Percentiles rank a stretch among this genome's conserved stretches.
These are phyloP conservation scores for Saitozyma sp. DNA, from an alignment of 768 basidiomycete genomes.

Conservation along the genomic window DNA sequence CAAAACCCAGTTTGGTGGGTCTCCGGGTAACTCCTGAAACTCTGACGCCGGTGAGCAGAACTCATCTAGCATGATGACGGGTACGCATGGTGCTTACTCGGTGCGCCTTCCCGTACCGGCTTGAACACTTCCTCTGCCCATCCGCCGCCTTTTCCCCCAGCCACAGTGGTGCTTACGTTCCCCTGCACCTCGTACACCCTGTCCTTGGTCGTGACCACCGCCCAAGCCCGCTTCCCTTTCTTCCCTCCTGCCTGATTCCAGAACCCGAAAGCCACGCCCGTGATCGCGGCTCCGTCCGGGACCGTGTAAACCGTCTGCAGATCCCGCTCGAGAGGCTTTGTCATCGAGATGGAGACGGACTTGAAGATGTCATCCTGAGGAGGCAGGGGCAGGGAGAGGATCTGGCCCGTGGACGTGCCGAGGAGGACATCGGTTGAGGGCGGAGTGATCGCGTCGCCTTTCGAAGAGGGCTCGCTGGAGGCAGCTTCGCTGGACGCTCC, in stretches of 20 bases:
- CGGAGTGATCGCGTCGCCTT: slow-evolving; percentile 53
- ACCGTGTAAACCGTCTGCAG: slow-evolving; percentile 55
- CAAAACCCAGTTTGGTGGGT: slow-evolving; percentile 71
- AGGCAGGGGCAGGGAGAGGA: slow-evolving; percentile 77
- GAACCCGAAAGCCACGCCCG: slow-evolving; percentile 79
- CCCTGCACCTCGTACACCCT: slow-evolving; percentile 80
- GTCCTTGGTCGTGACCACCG: slow-evolving; percentile 79
- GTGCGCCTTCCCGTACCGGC: slow-evolving; percentile 70
- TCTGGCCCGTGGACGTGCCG: slow-evolving; percentile 77
- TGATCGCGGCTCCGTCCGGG: slow-evolving; percentile 77
- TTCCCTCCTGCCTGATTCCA: slow-evolving; percentile 49
- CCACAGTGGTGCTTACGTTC: slow-evolving; percentile 35
- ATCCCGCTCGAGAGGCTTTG: slow-evolving; percentile 50
- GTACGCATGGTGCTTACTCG: slow-evolving; percentile 60
- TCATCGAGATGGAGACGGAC: slow-evolving; percentile 55
- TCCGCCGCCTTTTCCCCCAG: slow-evolving; percentile 74
- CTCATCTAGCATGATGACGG: background rate
- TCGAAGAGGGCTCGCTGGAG: slow-evolving; percentile 12
- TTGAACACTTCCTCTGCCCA: slow-evolving; percentile 74
- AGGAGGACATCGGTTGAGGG: slow-evolving; percentile 77
- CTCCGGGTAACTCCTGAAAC: slow-evolving; percentile 85
- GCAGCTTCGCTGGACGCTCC: slow-evolving; percentile 56
- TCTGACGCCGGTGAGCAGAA: slow-evolving; percentile 57
- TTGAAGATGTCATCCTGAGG: slow-evolving; percentile 88
- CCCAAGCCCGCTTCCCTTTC: slow-evolving; percentile 58